A percentile compares a stretch with the other conserved stretches of the same genome.
Conservation (phyloP, 306 rosid genomes). For the Astragalus glycyphyllos region DNA sequence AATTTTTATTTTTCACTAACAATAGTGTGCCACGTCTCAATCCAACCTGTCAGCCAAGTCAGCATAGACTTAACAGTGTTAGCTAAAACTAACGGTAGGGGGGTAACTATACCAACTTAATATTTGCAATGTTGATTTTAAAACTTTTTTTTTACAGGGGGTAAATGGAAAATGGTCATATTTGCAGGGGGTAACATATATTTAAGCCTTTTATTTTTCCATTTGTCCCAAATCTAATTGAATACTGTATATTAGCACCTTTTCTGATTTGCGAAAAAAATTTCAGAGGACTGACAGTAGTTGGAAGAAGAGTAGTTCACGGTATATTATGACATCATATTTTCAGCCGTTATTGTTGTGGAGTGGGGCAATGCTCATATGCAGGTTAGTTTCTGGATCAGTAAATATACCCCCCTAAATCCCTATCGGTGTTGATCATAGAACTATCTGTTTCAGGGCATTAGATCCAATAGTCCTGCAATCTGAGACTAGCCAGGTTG, state of each 20-base stretch:
- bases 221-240: conserved; percentile 37
- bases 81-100: too few species aligned
- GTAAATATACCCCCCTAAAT: conserved; percentile 19
- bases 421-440: conserved; percentile 40
- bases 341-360: conserved; percentile 89
- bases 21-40: too few species aligned
- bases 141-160: too few species aligned
- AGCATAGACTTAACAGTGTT: too few species aligned
- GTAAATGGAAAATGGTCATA: too few species aligned
- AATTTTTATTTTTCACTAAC: too few species aligned
- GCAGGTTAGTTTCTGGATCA: conserved; percentile 69
- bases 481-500: conserved; percentile 80
- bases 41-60: too few species aligned
- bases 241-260: conserved; percentile 32
- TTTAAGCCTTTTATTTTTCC: conserved; percentile 39
- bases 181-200: too few species aligned
- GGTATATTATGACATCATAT: conserved; percentile 67
- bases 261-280: conserved; percentile 35
- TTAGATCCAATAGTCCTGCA: conserved; percentile 82
- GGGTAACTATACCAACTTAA: too few species aligned
- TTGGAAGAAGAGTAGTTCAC: conserved; percentile 85
- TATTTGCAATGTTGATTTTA: too few species aligned
- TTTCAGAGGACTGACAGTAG: conserved; percentile 77
- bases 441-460: conserved; percentile 68
- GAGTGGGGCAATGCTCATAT: conserved; percentile 81